Base-by-base conservation (phyloP, 371 early-diverging fungal genomes). In the Furculomyces boomerangus region DNA sequence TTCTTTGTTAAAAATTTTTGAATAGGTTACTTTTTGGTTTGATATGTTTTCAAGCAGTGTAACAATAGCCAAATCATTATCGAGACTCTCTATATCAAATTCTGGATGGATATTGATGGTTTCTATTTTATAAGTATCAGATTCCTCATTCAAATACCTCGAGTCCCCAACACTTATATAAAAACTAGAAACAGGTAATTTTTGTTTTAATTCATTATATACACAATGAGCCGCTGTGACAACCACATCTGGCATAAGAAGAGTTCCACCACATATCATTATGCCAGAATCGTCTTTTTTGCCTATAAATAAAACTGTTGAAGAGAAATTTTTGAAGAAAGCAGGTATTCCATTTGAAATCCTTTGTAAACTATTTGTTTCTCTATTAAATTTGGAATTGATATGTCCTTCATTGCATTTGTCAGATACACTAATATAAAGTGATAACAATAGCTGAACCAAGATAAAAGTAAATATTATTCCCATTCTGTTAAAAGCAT, bases 221-320 rank as follows among this genome's bases (percentile, higher is more conserved):
- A 37, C 39, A 30, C 67, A 66, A 48, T 66, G 67, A 1, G 52
- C 66, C 3, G 67, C 67, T 0, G 67, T 66, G 45, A 66, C 40
- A 5, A 66, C 62, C 14, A 61, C 59, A 29, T 56, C 58, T 29
- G 60, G 58, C 5, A 61, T 54, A 22, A 66, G 57, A 0, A 66
- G 65, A 20, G 52, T 57, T 20, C 67, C 67, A 10, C 63, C 65
- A 58, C 67, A 66, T 27, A 54, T 20, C 3, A 24, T 20, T 1
- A 29, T 49, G 25, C 56, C 44, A 39, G 14, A 13, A 39, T 39
- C n/a, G n/a, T 14, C 13, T n/a, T 39, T 13, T 39, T 14, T 39
- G 39, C n/a, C 13, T 13, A 39, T 39, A n/a, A 39, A 39, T 39
- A n/a, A n/a, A n/a, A n/a, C n/a, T 39, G 39, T n/a, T 14, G n/a